These are phyloP conservation scores for Lactuca sativa DNA, from an alignment of 129 eudicot genomes.

Conservation along the genomic window DNA sequence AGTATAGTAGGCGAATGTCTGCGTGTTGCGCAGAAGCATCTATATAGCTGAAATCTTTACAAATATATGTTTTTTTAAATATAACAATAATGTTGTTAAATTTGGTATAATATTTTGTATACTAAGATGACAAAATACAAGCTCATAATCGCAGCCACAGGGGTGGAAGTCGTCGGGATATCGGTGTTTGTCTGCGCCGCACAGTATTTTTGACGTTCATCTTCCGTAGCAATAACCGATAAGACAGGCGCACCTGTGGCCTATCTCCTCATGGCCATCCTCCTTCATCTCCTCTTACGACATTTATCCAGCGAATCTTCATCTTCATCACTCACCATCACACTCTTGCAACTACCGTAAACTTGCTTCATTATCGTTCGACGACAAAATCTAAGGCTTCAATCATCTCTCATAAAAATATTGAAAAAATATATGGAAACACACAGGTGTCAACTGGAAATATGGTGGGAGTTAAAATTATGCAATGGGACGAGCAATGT, in stretches of 20 bases:
- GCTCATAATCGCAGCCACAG: not conserved
- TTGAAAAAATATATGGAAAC: not conserved
- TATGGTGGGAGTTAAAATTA: conserved; percentile 4
- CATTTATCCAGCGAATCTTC: conserved; percentile 30
- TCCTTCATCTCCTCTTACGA: conserved; percentile 40
- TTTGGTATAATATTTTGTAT: too few relatives aligned
- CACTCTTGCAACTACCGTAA: conserved; percentile 12
- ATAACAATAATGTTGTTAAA: not conserved
- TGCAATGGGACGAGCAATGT: conserved; percentile 11
- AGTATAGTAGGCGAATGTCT: too few relatives aligned
- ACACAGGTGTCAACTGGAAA: conserved; percentile 12
- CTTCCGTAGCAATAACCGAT: not conserved
- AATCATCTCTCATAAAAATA: not conserved
- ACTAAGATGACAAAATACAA: too few relatives aligned
- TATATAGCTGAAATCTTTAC: too few relatives aligned
- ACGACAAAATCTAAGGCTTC: not conserved
- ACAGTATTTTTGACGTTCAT: not conserved
- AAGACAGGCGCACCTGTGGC: not conserved
- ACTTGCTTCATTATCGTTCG: conserved; percentile 12
- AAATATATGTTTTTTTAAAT: too few relatives aligned
- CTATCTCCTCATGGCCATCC: conserved; percentile 32
- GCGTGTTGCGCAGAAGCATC: too few relatives aligned
- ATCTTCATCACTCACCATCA: not conserved
- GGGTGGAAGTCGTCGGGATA: not conserved
- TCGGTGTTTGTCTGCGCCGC: not conserved